Evolutionary conservation across 2,329 filamentous ascomycete genomes (phyloP).

Genomic region (Sphaerostilbella broomeana): DNA sequence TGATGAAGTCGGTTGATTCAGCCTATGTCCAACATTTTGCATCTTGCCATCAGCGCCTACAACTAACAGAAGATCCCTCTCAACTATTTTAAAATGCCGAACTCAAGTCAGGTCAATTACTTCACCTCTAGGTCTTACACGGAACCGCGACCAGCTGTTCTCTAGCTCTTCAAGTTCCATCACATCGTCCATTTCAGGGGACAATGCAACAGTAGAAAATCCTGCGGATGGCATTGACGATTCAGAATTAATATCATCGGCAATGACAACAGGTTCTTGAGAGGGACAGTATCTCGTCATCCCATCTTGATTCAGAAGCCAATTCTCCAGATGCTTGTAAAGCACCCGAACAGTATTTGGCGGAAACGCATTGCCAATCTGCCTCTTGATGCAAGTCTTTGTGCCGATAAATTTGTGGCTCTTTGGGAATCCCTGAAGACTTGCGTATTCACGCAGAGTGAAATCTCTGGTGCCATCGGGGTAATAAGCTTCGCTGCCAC

Average conservation of each 20-base stretch:
- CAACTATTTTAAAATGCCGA: too few species aligned
- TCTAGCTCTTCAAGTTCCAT: too few species aligned
- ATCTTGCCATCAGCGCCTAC: too few species aligned
- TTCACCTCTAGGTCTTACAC: too few species aligned
- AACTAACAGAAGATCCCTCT: too few species aligned
- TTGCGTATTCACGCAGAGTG: conserved; percentile 61
- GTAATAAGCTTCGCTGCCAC: conserved; percentile 57
- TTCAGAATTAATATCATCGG: conserved; percentile 24
- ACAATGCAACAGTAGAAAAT: too few species aligned
- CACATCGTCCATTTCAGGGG: conserved; percentile 22
- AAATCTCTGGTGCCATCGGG: conserved; percentile 57
- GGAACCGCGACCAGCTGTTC: too few species aligned
- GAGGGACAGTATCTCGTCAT: conserved; percentile 19
- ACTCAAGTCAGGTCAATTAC: conserved; percentile 7
- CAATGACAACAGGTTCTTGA: conserved; percentile 18
- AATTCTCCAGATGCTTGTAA: conserved; percentile 41
- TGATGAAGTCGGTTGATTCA: too few species aligned
- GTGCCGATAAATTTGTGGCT: conserved; percentile 50
- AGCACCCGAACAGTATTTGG: conserved; percentile 47
- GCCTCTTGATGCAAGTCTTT: conserved; percentile 42
- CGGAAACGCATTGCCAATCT: conserved; percentile 78
- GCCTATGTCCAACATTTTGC: too few species aligned
- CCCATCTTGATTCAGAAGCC: conserved; percentile 39
- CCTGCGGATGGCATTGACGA: too few species aligned
- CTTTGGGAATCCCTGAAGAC: conserved; percentile 62